Evolutionary conservation across 164 flowering plant genomes (phyloP), one percentile per base, ranked within the genome.

Genomic region (Aristolochia fimbriata): DNA sequence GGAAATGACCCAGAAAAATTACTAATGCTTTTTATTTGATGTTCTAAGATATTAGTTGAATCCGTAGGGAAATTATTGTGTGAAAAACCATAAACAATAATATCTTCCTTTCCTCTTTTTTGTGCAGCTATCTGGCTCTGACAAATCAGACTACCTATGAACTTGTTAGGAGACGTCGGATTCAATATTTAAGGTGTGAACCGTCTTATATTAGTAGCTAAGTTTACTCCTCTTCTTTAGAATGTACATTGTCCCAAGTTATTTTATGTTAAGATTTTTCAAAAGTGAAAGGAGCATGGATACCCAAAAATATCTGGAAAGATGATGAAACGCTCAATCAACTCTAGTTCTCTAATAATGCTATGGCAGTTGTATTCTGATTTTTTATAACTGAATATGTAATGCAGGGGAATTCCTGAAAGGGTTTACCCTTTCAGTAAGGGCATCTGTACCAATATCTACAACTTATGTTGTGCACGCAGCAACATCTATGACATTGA

Each of bases 101-200:
- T 3, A 10, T 10, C 8, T 37, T 3, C 4, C 4, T 50, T 17
- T 5, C 22, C 20, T 6, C 16, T 50, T 46, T 54, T 49, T 66
- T 66, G 54, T 71, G 33, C 85, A 92, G 98, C 78, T 92, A 87
- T 70, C 86, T 92, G 61, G 65, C 83, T 57, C 65, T 89, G 62
- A 89, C 98, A 60, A 92, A 92, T 72, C 98, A 92, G 70, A 92
- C 95, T 23, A 92, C 96, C 12, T 89, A 78, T 66, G 98, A 92
- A 68, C 91, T 92, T 19, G 91, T 92, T 31, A 78, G 98, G 63
- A 80, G 91, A 17, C 77, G 89, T 17, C 87, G 96, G 51, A 87
- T 92, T 62, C 70, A 73, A 33, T 62, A 62, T 62, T 53, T 62
- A 15, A 62, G 65, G 65, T 62, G 33, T 61, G 47, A 21, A 21